Evolutionary conservation across 2,329 filamentous ascomycete species (phyloP), one percentile per base, ranked within the genome.

Genomic region (Ceratocystis huliohia): DNA sequence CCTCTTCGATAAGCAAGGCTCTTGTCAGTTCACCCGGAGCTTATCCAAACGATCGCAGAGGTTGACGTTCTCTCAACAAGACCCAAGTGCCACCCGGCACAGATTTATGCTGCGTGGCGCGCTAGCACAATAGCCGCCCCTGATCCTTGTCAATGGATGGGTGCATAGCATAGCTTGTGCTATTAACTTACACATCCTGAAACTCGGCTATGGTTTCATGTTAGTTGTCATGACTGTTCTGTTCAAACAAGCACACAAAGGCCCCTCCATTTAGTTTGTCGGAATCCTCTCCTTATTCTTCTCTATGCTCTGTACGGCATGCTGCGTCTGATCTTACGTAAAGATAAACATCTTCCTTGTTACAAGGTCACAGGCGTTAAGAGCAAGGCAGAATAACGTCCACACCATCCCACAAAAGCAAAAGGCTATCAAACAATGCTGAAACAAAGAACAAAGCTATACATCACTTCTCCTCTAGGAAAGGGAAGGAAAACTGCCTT

Each of bases 141-240:
- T 22, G 6, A 57, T 13, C 50, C 50, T 8, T 56, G 50, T 28
- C 53, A 33, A 8, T 33, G 7, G 33, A 8, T 33, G 33, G 33
- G 7, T 33, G 7, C 53, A 57, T 28, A 15, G 7, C 53, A 57
- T 28, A 15, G 28, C 28, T 28, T 28, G 28, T 28, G 4, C 28
- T 28, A 28, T 28, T 28, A 28, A 10, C 28, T 33, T 56, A 20
- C 2, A 30, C 8, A 33, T 30, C n/a, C 53, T 57, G 53, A 57
- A 57, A 57, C 53, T 33, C 22, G 53, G 53, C 28, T 57, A 57
- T 30, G 53, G 53, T 57, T 57, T 57, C 53, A 57, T 48, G 22
- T 17, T 33, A 3, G 25, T 57, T 57, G 22, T 17, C 53, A 57
- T 48, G 17, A 28, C 25, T 10, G 50, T 28, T 28, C 50, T 30